These are phyloP conservation scores for Sporothrix euskadiensis DNA, from an alignment of 2,329 filamentous ascomycete species.

Conservation along the genomic window DNA sequence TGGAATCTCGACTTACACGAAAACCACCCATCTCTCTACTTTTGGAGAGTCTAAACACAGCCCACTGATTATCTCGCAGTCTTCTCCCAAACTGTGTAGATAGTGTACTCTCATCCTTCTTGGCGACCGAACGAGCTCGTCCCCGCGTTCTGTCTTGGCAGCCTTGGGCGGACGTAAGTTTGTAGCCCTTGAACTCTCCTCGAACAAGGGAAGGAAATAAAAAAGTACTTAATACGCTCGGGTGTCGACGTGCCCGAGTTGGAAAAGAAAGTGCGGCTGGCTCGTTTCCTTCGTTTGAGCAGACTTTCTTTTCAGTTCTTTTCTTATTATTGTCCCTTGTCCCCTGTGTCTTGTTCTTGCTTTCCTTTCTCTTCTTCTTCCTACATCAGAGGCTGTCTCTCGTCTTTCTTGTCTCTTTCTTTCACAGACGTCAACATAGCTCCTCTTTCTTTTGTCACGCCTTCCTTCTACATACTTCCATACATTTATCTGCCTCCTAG, in stretches of 20 bases:
- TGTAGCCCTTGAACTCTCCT: neutral
- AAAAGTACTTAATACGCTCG: neutral
- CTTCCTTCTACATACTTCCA: neutral
- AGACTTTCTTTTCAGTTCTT: neutral
- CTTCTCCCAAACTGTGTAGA: neutral
- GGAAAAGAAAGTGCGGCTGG: neutral
- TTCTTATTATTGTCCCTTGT: neutral
- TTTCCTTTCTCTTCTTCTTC: neutral
- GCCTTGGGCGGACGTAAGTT: neutral
- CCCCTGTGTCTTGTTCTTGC: no score
- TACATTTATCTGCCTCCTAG: neutral
- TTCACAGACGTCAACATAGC: neutral
- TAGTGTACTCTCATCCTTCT: neutral
- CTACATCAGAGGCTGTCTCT: neutral
- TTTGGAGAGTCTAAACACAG: neutral
- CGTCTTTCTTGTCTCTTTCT: neutral
- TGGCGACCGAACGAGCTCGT: slow-evolving; percentile 5
- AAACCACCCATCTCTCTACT: no score
- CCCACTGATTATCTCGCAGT: neutral
- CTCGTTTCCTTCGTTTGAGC: neutral
- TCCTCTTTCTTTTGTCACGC: neutral
- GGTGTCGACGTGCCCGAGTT: neutral
- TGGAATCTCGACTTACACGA: neutral
- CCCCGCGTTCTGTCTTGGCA: neutral
- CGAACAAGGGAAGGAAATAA: neutral